Base-by-base conservation (phyloP, 148 eudicot species). In the Rhododendron mucronatum region DNA sequence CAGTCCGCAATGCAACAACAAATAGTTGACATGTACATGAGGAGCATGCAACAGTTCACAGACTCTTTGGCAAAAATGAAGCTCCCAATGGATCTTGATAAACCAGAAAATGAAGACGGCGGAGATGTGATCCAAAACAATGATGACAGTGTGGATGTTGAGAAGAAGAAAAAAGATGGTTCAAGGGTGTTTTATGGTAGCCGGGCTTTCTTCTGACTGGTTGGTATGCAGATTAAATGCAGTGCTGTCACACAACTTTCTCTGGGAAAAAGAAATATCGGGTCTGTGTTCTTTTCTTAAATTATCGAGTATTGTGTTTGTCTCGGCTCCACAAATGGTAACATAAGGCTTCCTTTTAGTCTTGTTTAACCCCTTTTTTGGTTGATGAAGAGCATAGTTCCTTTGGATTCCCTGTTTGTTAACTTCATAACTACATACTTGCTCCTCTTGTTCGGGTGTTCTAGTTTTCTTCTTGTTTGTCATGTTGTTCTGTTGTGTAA, bases 141-240 rank as follows among this genome's bases (percentile, higher is more conserved):
- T 35, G 85, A 74, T 16, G 88, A 75, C 48, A 86, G 81, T 16
- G 26, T 84, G 82, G 94, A 95, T 20, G 75, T 51, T 51, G 94
- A 91, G 83, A 88, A 88, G 79, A 91, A 93, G 85, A 91, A 88
- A 51, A 91, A 93, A 85, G 96, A 93, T 81, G 89, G 90, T 26
- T 87, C 95, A 4, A 89, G 98, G 86, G 98, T 95, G 74, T 95
- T 94, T 69, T 95, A 95, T 74, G 98, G 98, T 53, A 95, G 98
- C 86, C 82, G 98, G 47, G 98, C 98, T 20, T 95, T 95, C 88
- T 95, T 94, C 84, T 95, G 85, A 91, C 79, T 8, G 41, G 41
- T 71, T 4, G 15, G 39, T 12, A 14, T 13, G 76, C 76, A 33
- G 76, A 28, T 12, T 71, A 71, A 30, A 71, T 15, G 39, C 39